Evolutionary conservation across 345 rosid species (phyloP).

Genomic region (Eucalyptus sp.): DNA sequence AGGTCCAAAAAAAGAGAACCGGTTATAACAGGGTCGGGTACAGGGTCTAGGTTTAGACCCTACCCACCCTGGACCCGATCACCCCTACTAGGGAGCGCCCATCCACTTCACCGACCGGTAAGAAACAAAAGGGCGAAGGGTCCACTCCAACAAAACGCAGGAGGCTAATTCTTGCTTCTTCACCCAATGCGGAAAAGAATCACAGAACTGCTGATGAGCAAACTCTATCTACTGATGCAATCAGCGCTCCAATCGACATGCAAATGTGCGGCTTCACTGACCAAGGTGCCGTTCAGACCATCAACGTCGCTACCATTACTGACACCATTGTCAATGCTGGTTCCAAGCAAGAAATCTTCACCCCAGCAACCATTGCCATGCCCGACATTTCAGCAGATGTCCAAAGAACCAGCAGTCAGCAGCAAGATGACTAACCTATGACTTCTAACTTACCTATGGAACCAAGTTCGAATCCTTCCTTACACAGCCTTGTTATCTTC

Average conservation of each 20-base stretch:
- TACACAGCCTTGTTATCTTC: neutral
- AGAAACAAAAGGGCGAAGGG: neutral
- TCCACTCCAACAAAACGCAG: neutral
- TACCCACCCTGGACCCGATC: too few relatives aligned
- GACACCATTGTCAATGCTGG: neutral
- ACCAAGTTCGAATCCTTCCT: neutral
- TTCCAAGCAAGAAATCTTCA: neutral
- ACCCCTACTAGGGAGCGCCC: neutral
- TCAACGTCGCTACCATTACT: neutral
- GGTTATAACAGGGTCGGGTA: too few relatives aligned
- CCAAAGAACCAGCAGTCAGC: neutral
- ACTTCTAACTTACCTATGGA: neutral
- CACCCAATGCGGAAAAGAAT: neutral
- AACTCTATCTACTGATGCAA: neutral
- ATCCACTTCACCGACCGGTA: neutral
- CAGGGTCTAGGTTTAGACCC: too few relatives aligned
- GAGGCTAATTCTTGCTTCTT: neutral
- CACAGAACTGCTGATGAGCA: neutral
- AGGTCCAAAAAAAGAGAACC: too few relatives aligned
- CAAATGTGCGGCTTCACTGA: neutral
- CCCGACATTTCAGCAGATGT: neutral
- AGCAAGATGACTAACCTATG: neutral
- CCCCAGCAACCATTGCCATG: neutral
- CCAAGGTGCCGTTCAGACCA: neutral
- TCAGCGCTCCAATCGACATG: neutral